Evolutionary conservation across 2,329 filamentous ascomycete genomes (phyloP).

Genomic region (Penicillium crustosum): DNA sequence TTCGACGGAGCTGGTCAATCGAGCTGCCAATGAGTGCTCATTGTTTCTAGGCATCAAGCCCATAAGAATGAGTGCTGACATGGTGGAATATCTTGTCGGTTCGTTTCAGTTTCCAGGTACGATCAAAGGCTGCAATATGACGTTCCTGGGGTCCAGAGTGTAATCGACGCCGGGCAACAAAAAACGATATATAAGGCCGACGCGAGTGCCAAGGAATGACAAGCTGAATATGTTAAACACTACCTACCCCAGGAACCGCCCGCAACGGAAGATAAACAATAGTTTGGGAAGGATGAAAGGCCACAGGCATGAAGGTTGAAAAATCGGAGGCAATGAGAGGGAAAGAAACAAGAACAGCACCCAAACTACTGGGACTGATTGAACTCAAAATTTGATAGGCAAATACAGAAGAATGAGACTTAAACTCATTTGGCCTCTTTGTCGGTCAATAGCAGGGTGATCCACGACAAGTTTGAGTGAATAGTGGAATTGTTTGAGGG

Average conservation of each 20-base stretch:
- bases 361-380: slow-evolving; percentile 3
- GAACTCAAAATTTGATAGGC: slow-evolving; percentile 6
- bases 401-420: background rate
- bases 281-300: background rate
- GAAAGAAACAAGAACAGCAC: background rate
- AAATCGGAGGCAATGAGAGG: background rate
- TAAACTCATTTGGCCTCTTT: background rate
- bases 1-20: slow-evolving; percentile 18
- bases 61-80: slow-evolving; percentile 17
- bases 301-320: background rate
- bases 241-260: background rate
- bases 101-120: background rate
- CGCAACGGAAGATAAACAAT: background rate
- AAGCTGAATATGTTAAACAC: background rate
- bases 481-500: background rate
- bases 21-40: slow-evolving; percentile 21
- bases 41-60: slow-evolving; percentile 19
- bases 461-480: background rate
- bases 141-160: background rate
- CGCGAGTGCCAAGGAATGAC: background rate
- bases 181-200: background rate
- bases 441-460: background rate
- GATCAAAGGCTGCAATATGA: background rate
- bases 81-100: background rate
- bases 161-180: background rate